Base-by-base conservation (phyloP, 768 basidiomycete species). In the Boletus speciosus region DNA sequence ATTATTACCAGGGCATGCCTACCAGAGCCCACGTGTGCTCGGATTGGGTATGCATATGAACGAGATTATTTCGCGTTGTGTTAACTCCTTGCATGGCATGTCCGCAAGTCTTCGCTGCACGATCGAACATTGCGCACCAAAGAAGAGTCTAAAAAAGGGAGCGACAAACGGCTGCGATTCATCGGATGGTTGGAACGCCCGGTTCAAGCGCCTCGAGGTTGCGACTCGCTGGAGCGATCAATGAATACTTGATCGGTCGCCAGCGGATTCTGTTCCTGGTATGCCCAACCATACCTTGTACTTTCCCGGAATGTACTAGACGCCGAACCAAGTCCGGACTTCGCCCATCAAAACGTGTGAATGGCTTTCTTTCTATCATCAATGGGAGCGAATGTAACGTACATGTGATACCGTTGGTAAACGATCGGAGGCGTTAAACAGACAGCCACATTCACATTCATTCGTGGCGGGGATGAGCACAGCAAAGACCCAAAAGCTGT, bases 301-400 rank as follows among this genome's bases (percentile, higher is more conserved):
- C 35, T 46, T 55, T 47, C 45, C 23, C 14, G 5, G 15, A 49
- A n/a, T 27, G 10, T 34, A 19, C 29, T 5, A 45, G 38, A 19
- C 27, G n/a, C 36, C 27, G 15, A 21, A 34, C n/a, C 58, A 27
- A 23, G 10, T 23, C 32, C 10, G 12, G 43, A 41, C 27, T 6
- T 32, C 8, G 23, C 6, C 25, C 32, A 60, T 47, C 36, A 35
- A 53, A 40, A 35, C 44, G 51, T 49, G 40, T 54, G 50, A 37
- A 49, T 16, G 32, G 15, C 29, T n/a, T 21, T 38, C 37, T 27
- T 27, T 27, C 25, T 27, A 21, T 16, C 27, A 27, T 42, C 37
- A 38, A 29, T 16, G 31, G 31, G 29, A 42, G n/a, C 10, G 45
- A 36, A 19, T 15, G 0, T 31, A 15, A 38, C 37, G 4, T 36